Conservation (phyloP, 2,329 filamentous ascomycete species). For the Fusarium burgessii region DNA sequence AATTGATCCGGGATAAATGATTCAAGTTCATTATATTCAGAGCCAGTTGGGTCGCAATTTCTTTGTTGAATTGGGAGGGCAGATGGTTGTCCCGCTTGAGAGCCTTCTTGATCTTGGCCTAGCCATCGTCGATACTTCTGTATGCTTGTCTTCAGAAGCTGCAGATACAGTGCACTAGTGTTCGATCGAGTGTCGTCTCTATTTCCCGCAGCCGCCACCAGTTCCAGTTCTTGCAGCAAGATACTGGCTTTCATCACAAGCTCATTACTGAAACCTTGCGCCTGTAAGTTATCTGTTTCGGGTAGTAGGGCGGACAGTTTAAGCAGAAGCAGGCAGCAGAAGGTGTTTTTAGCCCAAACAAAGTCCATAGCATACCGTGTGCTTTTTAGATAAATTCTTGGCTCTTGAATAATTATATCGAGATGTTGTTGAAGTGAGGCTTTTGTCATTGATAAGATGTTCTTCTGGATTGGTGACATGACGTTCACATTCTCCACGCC, state of each 20-base stretch:
- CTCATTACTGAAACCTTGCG: not conserved
- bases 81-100: fast-evolving
- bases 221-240: not conserved
- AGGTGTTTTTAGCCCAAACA: constrained; percentile 21
- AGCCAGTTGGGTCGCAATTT: not conserved
- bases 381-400: constrained; percentile 15
- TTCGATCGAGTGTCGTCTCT: constrained; percentile 15
- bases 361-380: constrained; percentile 25
- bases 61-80: not conserved
- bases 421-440: constrained; percentile 12
- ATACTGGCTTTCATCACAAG: not conserved
- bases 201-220: not conserved
- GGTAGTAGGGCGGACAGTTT: constrained; percentile 9
- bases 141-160: constrained; percentile 12
- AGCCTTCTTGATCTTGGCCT: not conserved
- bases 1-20: constrained; percentile 21
- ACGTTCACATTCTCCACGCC: constrained; percentile 23
- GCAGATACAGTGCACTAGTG: constrained; percentile 5
- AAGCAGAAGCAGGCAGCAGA: constrained; percentile 15
- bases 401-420: constrained; percentile 14
- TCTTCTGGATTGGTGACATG: constrained; percentile 7
- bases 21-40: constrained; percentile 5
- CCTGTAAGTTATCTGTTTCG: fast-evolving
- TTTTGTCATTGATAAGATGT: constrained; percentile 11
- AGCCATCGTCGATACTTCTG: constrained; percentile 22